Base-by-base conservation (phyloP, 257 asterid genomes). In the Cinchona pubescens region DNA sequence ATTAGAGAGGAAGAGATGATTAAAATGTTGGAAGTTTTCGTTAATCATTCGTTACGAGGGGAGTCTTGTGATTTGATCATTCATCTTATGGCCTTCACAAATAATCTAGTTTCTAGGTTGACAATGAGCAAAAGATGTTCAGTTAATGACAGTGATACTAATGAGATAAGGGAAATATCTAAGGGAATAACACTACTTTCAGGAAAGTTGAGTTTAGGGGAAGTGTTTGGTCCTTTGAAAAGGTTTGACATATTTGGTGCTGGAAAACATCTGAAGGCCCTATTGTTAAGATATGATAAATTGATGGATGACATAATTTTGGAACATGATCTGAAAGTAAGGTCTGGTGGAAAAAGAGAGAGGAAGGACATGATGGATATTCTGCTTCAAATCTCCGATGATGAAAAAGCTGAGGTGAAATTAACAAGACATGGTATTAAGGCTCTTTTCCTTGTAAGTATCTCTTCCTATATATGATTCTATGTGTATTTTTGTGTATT, bases 281-380 rank as follows among this genome's bases (percentile, higher is more conserved):
- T 75, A 59, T 53, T 82, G 58, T 64, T 75, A 37, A 72, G 75
- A 61, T 82, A 75, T 27, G 82, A 82, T 78, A 75, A 61, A 37
- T 64, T 82, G 38, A 75, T 82, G 82, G 83, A 79, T 38, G 76
- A 59, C 43, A 79, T 82, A 2, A 82, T 79, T 21, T 5, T 3
- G 76, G 53, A 82, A 66, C 85, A 82, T 29, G 76, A 55, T 55
- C 61, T 65, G 75, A 59, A 40, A 29, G 65, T 66, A 64, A 75
- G 65, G 68, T 65, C 12, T 38, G 63, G 46, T 1, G 73, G 74
- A 23, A 74, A 64, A 21, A 59, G 51, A 43, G 74, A 79, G 16
- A 30, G 60, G 61, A 82, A 75, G 42, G 81, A 82, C 71, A 48
- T 78, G 80, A 64, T 78, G 80, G 85, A 78, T 38, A 78, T 71